These are phyloP conservation scores for Picea abies DNA, from an alignment of 83 land plant genomes.

Conservation along the genomic window DNA sequence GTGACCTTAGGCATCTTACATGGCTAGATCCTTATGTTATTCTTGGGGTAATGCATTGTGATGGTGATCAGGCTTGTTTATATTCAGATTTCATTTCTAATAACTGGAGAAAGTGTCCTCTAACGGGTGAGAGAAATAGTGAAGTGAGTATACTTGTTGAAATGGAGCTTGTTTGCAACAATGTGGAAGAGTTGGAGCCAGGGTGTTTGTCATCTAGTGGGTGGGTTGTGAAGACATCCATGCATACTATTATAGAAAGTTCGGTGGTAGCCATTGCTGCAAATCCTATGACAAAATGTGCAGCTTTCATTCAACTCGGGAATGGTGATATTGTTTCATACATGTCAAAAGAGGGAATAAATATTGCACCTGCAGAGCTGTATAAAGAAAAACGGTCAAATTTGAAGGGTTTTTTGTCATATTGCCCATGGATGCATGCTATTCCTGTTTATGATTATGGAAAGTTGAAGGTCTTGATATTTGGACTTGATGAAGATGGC, in stretches of 20 bases:
- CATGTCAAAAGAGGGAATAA: conserved; percentile 28
- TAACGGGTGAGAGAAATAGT: background rate
- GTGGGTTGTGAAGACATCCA: conserved; percentile 48
- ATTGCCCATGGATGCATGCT: conserved; percentile 88
- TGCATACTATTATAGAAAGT: conserved; percentile 28
- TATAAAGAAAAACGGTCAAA: conserved; percentile 6
- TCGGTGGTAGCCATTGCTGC: conserved; percentile 44
- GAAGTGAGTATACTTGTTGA: conserved; percentile 27
- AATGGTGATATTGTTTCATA: conserved; percentile 72
- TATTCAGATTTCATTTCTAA: background rate
- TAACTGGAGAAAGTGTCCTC: conserved; percentile 5
- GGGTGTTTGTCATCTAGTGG: conserved; percentile 44
- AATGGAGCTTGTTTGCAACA: conserved; percentile 40
- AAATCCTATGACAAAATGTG: conserved; percentile 33
- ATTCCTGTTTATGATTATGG: conserved; percentile 35
- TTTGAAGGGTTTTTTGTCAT: conserved; percentile 48
- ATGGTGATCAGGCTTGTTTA: conserved; percentile 12
- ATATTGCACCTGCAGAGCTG: background rate
- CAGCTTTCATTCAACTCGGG: conserved; percentile 70
- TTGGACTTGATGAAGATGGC: conserved; percentile 79
- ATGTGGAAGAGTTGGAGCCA: conserved; percentile 39
- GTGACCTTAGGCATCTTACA: conserved; percentile 48
- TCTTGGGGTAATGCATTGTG: conserved; percentile 51
- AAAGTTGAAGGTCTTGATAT: conserved; percentile 28
- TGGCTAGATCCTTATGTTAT: conserved; percentile 70